Evolutionary conservation across 2,329 filamentous ascomycete genomes (phyloP).

Genomic region (Claviceps sorghi): DNA sequence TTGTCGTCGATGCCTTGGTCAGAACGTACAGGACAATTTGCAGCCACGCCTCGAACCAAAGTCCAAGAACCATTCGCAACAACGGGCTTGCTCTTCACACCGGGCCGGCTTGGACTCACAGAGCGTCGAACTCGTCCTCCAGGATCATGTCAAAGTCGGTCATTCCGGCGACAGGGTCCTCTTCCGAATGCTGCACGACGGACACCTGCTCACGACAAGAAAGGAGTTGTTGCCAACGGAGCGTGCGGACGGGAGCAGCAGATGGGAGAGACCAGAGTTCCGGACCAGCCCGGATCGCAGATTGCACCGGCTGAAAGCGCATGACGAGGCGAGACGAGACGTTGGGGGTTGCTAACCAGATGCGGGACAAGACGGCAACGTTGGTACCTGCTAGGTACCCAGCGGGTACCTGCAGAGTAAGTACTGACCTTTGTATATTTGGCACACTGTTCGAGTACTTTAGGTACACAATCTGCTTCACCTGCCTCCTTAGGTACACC

Average conservation of each 20-base stretch:
- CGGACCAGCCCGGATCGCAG: too few species aligned
- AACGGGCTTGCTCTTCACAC: not conserved
- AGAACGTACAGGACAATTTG: not conserved
- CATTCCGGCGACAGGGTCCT: not conserved
- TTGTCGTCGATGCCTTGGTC: not conserved
- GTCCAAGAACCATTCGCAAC: not conserved
- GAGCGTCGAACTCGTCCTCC: conserved; percentile 40
- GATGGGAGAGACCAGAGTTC: not conserved
- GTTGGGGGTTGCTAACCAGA: not conserved
- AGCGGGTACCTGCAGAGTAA: not conserved
- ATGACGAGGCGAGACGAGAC: not conserved
- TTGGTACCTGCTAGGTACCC: too few species aligned
- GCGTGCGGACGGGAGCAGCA: too few species aligned
- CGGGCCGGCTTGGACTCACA: conserved; percentile 24
- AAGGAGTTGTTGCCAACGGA: too few species aligned
- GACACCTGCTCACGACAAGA: not conserved
- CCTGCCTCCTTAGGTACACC: too few species aligned
- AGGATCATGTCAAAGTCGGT: conserved; percentile 22
- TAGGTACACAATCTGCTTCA: too few species aligned
- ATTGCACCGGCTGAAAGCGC: not conserved
- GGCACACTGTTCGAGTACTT: too few species aligned
- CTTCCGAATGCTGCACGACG: not conserved
- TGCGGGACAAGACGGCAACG: not conserved
- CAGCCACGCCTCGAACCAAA: not conserved
- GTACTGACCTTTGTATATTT: too few species aligned